Conservation (phyloP, 345 rosid species). For the Salix purpurea region DNA sequence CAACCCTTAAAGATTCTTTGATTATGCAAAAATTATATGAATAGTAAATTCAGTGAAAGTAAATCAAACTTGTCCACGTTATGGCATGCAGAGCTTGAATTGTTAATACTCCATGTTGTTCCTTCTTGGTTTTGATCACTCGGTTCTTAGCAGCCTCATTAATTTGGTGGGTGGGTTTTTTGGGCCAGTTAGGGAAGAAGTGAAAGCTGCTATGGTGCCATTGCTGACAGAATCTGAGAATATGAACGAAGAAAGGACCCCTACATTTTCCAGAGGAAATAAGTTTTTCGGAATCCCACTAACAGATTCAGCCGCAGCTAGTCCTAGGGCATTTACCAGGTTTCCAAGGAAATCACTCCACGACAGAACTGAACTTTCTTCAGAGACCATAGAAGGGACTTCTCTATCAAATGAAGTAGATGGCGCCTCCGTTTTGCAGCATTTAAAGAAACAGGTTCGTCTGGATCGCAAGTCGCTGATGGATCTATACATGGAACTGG, state of each 20-base stretch:
- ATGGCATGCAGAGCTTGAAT: not conserved
- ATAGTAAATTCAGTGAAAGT: not conserved
- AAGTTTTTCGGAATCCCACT: constrained; percentile 71
- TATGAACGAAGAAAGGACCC: constrained; percentile 44
- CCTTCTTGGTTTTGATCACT: not conserved
- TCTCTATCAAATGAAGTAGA: constrained; percentile 38
- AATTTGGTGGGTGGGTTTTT: not conserved
- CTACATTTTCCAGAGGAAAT: constrained; percentile 47
- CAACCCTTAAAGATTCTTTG: not conserved
- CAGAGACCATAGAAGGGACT: constrained; percentile 35
- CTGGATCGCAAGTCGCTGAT: constrained; percentile 79
- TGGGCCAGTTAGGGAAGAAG: constrained; percentile 35
- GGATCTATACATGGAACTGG: constrained; percentile 80
- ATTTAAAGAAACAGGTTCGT: constrained; percentile 67
- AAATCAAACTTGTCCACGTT: not conserved
- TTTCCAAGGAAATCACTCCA: constrained; percentile 41
- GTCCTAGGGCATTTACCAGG: constrained; percentile 56
- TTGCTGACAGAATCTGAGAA: constrained; percentile 43
- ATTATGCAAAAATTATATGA: not conserved
- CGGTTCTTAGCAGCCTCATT: not conserved
- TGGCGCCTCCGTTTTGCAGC: constrained; percentile 50
- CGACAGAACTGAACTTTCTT: constrained; percentile 46
- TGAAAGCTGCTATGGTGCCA: constrained; percentile 34
- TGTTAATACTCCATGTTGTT: not conserved
- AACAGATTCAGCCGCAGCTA: constrained; percentile 57